Conservation (phyloP, 345 rosid species). For the Syzygium aromaticum region DNA sequence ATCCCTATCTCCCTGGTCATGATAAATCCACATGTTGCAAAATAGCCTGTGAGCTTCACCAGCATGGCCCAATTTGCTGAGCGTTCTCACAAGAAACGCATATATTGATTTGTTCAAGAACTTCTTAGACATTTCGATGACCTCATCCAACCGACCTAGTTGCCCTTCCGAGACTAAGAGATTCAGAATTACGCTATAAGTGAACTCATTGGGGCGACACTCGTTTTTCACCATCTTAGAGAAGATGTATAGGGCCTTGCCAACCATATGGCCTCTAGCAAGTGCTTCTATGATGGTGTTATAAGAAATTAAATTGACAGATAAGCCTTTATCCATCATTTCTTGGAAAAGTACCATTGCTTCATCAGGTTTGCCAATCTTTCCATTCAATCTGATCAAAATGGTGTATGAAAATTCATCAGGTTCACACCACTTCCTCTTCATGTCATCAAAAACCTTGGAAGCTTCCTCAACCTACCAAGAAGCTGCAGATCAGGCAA, state of each 20-base stretch:
- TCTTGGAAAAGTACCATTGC: slow-evolving; percentile 57
- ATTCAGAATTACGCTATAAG: slow-evolving; percentile 52
- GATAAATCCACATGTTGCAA: slow-evolving; percentile 85
- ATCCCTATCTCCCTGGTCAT: slow-evolving; percentile 69
- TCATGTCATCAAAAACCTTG: slow-evolving; percentile 80
- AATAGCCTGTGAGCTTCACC: slow-evolving; percentile 81
- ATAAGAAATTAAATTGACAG: slow-evolving; percentile 52
- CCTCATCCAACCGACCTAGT: slow-evolving; percentile 51
- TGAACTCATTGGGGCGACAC: slow-evolving; percentile 60
- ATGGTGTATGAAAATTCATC: slow-evolving; percentile 80
- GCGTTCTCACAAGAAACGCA: slow-evolving; percentile 62
- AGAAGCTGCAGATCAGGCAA: slow-evolving; percentile 61
- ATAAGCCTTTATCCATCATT: slow-evolving; percentile 49
- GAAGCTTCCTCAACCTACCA: slow-evolving; percentile 67
- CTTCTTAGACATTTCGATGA: slow-evolving; percentile 57
- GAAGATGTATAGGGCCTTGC: slow-evolving; percentile 64
- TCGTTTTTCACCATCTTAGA: slow-evolving; percentile 58
- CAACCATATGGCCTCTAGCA: slow-evolving; percentile 51
- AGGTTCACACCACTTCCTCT: slow-evolving; percentile 47
- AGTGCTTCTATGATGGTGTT: slow-evolving; percentile 81
- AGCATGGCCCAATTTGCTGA: slow-evolving; percentile 66
- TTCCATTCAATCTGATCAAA: slow-evolving; percentile 76
- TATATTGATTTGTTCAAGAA: slow-evolving; percentile 67
- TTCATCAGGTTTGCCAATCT: slow-evolving; percentile 48
- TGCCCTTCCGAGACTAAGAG: slow-evolving; percentile 56